Conservation (phyloP, 2,329 filamentous ascomycete genomes). For the Diaporthe citriasiana region DNA sequence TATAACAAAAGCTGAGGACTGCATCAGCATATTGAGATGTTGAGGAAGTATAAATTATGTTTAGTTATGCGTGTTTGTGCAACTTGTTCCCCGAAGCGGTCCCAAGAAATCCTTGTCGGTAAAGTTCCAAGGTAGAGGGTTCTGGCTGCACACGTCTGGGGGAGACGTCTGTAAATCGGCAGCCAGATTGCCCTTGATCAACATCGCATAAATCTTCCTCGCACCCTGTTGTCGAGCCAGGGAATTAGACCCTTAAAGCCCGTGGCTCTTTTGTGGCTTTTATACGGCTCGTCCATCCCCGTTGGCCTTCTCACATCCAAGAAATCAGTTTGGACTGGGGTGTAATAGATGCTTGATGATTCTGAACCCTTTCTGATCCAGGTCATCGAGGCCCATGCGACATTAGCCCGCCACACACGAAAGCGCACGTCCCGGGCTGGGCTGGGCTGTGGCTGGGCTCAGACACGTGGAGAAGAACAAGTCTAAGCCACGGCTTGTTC, state of each 20-base stretch:
- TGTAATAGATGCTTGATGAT: neutral
- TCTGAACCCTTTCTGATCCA: neutral
- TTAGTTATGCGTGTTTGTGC: neutral
- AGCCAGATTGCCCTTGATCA: neutral
- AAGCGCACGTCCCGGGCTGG: neutral
- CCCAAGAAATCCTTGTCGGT: neutral
- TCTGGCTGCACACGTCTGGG: neutral
- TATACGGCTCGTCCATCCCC: no score
- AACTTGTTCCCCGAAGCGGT: no score
- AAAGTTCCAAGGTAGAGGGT: neutral
- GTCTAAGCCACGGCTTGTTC: slow-evolving; percentile 1
- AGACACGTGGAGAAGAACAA: neutral
- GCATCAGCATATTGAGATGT: neutral
- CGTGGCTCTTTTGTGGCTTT: neutral
- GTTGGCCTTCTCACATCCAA: neutral
- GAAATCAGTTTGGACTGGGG: neutral
- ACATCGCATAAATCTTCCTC: neutral
- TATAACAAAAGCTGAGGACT: neutral
- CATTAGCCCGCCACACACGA: neutral
- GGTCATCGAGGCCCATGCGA: neutral
- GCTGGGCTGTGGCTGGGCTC: neutral
- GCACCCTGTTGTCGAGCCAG: no score
- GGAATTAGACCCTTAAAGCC: neutral
- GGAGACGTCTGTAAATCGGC: neutral
- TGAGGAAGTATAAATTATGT: neutral